phyloP scores from a whole-genome alignment of 139 green algal species.

The Chlorella sorokiniana region DNA sequence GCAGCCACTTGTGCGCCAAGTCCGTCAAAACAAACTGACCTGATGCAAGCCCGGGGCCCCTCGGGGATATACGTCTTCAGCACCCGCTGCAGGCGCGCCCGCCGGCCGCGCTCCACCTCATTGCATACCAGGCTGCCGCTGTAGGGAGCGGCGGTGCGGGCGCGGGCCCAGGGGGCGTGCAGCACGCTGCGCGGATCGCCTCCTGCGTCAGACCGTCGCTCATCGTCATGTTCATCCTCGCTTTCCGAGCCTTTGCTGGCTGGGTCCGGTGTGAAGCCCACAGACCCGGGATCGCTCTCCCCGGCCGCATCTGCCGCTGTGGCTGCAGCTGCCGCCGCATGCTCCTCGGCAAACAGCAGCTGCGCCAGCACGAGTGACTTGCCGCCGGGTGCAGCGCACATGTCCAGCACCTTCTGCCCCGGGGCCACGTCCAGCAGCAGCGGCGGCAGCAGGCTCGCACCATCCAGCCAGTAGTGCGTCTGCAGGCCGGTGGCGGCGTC shows the following conservation, averaged over 20 bases:
- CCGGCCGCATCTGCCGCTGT: background rate
- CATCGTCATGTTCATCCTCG: too few relatives aligned
- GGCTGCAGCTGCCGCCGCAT: background rate
- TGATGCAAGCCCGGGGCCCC: background rate
- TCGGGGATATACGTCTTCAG: conserved; percentile 55
- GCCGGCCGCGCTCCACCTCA: conserved; percentile 47
- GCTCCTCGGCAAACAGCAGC: conserved; percentile 36
- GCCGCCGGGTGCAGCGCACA: conserved; percentile 70
- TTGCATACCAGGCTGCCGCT: conserved; percentile 53
- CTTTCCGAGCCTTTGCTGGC: too few relatives aligned
- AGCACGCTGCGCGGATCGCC: too few relatives aligned
- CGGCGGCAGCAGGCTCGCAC: conserved; percentile 60
- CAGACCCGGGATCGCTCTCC: too few relatives aligned
- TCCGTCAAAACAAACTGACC: background rate
- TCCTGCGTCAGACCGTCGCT: too few relatives aligned
- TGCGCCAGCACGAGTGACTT: conserved; percentile 61
- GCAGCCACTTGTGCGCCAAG: background rate
- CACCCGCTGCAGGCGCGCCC: conserved; percentile 46
- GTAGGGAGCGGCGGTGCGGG: background rate
- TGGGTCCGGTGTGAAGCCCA: too few relatives aligned
- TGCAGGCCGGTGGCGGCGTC: conserved; percentile 22
- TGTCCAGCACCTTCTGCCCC: conserved; percentile 59
- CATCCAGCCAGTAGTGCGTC: conserved; percentile 69
- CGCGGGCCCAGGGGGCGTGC: too few relatives aligned
- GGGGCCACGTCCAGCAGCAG: conserved; percentile 53